Percentiles rank a stretch among this genome's conserved stretches.
phyloP scores from a whole-genome alignment of 805 yeast genomes.

The Saturnispora kantuleensis region DNA sequence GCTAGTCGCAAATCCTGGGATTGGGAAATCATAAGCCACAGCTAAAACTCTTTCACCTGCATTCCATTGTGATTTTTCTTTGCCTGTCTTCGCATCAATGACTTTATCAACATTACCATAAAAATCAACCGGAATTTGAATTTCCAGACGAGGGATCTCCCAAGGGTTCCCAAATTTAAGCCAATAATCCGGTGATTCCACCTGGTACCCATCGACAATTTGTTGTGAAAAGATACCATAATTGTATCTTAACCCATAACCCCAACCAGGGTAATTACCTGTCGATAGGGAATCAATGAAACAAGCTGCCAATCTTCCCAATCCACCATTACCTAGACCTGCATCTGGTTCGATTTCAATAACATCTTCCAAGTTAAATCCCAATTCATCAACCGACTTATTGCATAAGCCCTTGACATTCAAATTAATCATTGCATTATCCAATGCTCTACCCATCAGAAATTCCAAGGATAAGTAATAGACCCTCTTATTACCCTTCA shows the following conservation, averaged over 20 bases:
- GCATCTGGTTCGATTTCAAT: constrained; percentile 87
- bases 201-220: constrained; percentile 86
- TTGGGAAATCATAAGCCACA: constrained; percentile 83
- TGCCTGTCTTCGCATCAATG: constrained; percentile 43
- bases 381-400: constrained; percentile 57
- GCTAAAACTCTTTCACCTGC: constrained; percentile 89
- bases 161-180: constrained; percentile 81
- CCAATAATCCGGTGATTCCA: constrained; percentile 94
- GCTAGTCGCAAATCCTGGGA: constrained; percentile 77
- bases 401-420: constrained; percentile 51
- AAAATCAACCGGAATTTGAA: constrained; percentile 82
- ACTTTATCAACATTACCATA: constrained; percentile 68
- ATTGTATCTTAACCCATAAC: constrained; percentile 87
- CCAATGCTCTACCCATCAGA: constrained; percentile 91
- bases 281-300: constrained; percentile 83
- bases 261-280: constrained; percentile 90
- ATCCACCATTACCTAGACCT: constrained; percentile 90
- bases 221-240: constrained; percentile 89
- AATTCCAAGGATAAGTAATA: constrained; percentile 83
- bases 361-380: constrained; percentile 81
- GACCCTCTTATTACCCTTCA: constrained; percentile 74
- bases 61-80: constrained; percentile 57
- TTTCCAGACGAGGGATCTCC: constrained; percentile 83
- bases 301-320: constrained; percentile 92
- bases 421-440: constrained; percentile 82